Evolutionary conservation across 345 rosid species (phyloP), one percentile per base, ranked within the genome.

Genomic region (Viola odorata): DNA sequence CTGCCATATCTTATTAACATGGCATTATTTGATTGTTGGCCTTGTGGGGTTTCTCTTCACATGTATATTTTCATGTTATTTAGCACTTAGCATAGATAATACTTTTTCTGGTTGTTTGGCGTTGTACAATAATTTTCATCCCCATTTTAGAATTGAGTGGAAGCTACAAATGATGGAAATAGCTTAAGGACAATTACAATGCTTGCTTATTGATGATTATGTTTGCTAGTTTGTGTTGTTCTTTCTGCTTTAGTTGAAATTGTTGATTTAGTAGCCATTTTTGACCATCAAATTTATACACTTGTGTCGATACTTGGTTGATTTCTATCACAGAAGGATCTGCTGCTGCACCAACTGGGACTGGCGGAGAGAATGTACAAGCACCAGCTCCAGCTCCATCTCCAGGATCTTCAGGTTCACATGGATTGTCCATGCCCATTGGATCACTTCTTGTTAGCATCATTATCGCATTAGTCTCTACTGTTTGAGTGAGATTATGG

Each of bases 331-430:
- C 0, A 50, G 53, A 4, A 53, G 40, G n/a, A 32, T 53, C 37
- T n/a, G 62, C 75, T 8, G 57, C 60, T 13, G 66, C 62, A 37
- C 75, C 79, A 5, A 10, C 62, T 1, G 17, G 41, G 42, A 4
- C 13, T n/a, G 11, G 52, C 4, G 71, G 73, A 42, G 56, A 57
- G 3, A 60, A 45, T 9, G 61, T 23, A 11, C 50, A 3, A 12
- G 73, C 79, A 0, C 82, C 81, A 8, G 67, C 78, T 10, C 82
- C 81, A 8, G 67, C 78, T 10, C 79, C 66, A 1, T 50, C 84
- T 53, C 80, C 80, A 3, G 78, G 70, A 13, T 39, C 11, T 41
- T 65, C 82, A 4, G 69, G 62, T 12, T 69, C 82, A 4, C 37
- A 58, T 3, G 45, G 62, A 39, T 17, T 67, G 7, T 14, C 63